Percentiles rank a stretch among this genome's conserved stretches.
These are phyloP conservation scores for Corchorus capsularis DNA, from an alignment of 345 rosid genomes.

Conservation along the genomic window DNA sequence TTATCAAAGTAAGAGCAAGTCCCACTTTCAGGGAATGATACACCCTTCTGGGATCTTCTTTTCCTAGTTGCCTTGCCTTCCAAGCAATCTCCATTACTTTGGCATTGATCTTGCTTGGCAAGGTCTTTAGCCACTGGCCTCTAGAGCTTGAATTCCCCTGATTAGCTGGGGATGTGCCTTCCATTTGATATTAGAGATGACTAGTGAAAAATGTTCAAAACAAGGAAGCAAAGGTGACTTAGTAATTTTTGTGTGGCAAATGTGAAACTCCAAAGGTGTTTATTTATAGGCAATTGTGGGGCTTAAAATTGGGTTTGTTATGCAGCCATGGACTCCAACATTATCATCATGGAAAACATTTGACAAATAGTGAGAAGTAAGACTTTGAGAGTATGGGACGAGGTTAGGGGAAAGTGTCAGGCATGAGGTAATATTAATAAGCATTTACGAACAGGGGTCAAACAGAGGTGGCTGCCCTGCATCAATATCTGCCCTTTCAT, in stretches of 20 bases:
- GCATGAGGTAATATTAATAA: too few species aligned
- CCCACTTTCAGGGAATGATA: slow-evolving; percentile 44
- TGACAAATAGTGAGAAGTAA: too few species aligned
- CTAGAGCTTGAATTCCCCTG: background rate
- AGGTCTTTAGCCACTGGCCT: background rate
- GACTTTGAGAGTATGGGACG: too few species aligned
- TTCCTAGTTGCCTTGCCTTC: slow-evolving; percentile 23
- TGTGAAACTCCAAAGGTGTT: background rate
- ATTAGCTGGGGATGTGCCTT: background rate
- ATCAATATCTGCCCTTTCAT: background rate
- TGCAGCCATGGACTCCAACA: background rate
- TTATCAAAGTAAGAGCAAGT: slow-evolving; percentile 35
- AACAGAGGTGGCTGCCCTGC: background rate
- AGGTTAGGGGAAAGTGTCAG: too few species aligned
- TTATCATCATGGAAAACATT: too few species aligned
- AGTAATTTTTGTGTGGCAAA: too few species aligned
- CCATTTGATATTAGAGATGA: too few species aligned
- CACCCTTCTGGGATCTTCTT: slow-evolving; percentile 42
- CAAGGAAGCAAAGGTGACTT: too few species aligned
- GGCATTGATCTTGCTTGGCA: background rate
- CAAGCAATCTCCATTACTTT: slow-evolving; percentile 1
- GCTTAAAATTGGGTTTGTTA: background rate
- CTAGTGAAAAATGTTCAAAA: too few species aligned
- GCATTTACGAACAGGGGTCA: too few species aligned
- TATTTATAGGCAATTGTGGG: background rate